Base-by-base conservation (phyloP, 2,329 filamentous ascomycete genomes). In the Fusarium haematococcum region DNA sequence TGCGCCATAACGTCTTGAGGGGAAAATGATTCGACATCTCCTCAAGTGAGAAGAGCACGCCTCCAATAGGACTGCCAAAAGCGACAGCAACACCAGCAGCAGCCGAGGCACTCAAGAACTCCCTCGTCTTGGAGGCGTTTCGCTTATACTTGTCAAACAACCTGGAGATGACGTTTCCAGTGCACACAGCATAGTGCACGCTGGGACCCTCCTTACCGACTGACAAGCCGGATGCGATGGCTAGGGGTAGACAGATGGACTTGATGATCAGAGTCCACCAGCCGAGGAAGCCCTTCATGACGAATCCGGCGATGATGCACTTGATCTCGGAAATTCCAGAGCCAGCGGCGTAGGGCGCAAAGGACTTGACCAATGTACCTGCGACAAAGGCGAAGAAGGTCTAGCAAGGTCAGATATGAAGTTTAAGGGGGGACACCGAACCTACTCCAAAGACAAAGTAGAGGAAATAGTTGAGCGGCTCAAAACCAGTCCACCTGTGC, bases 241-340 rank as follows among this genome's bases (percentile, higher is more conserved):
- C 94, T 52, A 99, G 86, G 1, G 97, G 97, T 57, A 99, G 86
- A 27, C 93, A 94, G 65, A 98, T 90, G 0, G 95, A 97, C 85
- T 99, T 99, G 85, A 99, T 98, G 69, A 97, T 83, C 35, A 99
- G 86, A 6, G 97, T 98, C 90, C 95, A 95, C 78, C 93, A 92
- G 23, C 96, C 95, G 18, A 99, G 88, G 80, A 99, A 99, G 0
- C 95, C 97, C 84, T 98, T 98, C 97, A 99, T 99, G 59, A 98
- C 94, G 81, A 99, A 99, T 4, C 97, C 97, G 6, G 96, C 97
- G 80, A 99, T 98, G 80, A 99, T 98, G 84, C 95, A 98, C 84
- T 99, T 99, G 88, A 99, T 99, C 85, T 99, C 97, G 14, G 95
- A 98, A 68, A 99, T 99, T 45, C 97, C 97, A 14, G 95, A 98